phyloP scores from a whole-genome alignment of 345 rosid species.

The Ricinus communis region DNA sequence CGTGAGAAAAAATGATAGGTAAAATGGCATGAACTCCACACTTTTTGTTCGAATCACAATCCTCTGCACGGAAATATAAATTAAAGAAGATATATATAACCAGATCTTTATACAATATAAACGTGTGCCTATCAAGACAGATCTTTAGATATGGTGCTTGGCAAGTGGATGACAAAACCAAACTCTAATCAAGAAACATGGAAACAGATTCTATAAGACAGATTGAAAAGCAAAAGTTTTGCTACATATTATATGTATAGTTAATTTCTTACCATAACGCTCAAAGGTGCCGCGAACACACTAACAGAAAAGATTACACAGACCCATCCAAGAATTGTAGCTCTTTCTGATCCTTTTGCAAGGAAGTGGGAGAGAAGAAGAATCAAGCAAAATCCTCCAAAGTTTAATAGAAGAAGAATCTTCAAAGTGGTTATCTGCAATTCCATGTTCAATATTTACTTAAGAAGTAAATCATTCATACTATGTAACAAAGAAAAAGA shows the following conservation, averaged over 20 bases:
- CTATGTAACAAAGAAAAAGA: too few species aligned
- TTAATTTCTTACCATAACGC: conserved; percentile 46
- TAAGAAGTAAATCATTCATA: too few species aligned
- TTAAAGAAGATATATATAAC: too few species aligned
- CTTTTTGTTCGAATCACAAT: conserved; percentile 36
- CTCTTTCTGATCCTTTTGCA: conserved; percentile 41
- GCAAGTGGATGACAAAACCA: background rate
- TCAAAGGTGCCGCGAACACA: conserved; percentile 65
- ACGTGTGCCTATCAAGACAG: too few species aligned
- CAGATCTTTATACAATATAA: background rate
- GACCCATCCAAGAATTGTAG: conserved; percentile 53
- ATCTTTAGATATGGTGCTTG: background rate
- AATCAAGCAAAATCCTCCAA: conserved; percentile 48
- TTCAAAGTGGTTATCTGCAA: conserved; percentile 51
- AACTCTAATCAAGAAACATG: conserved; percentile 1
- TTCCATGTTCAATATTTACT: too few species aligned
- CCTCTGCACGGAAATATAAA: conserved; percentile 23
- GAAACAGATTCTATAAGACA: background rate
- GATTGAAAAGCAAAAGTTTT: too few species aligned
- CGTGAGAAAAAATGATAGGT: conserved; percentile 33
- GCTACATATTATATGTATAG: too few species aligned
- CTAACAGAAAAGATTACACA: conserved; percentile 47
- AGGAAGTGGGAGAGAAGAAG: conserved; percentile 47
- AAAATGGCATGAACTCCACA: conserved; percentile 48
- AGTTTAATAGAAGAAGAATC: conserved; percentile 43